These are phyloP conservation scores for Paxillus involutus DNA, from an alignment of 768 basidiomycete genomes.

Conservation along the genomic window DNA sequence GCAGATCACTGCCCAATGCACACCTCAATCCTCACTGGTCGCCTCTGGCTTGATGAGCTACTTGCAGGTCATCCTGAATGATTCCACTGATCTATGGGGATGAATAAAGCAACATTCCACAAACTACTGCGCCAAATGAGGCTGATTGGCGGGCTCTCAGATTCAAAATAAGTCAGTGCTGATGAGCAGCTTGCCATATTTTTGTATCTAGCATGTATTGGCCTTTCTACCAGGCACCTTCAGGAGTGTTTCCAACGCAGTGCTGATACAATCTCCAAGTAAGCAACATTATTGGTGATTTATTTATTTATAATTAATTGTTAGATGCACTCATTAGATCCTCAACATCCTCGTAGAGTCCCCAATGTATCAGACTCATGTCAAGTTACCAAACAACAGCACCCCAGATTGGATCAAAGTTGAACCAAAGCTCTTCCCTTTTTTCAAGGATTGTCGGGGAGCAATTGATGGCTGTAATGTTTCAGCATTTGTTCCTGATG, in stretches of 20 bases:
- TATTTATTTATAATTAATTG: too few species aligned
- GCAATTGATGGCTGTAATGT: not conserved
- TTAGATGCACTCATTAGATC: too few species aligned
- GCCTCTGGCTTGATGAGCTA: conserved; percentile 14
- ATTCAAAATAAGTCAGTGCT: not conserved
- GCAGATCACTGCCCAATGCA: not conserved
- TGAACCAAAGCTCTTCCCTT: not conserved
- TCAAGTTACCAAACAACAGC: not conserved
- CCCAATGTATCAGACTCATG: not conserved
- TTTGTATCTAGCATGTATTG: not conserved
- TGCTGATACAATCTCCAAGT: not conserved
- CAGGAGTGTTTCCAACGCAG: not conserved
- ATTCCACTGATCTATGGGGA: not conserved
- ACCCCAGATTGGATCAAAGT: not conserved
- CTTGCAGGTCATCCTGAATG: not conserved
- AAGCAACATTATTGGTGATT: not conserved
- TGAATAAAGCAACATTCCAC: conserved; percentile 11
- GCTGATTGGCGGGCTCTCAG: not conserved
- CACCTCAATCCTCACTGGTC: conserved; percentile 20
- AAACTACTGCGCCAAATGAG: conserved; percentile 1
- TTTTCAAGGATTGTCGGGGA: not conserved
- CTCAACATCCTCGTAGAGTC: not conserved
- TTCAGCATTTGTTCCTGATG: not conserved
- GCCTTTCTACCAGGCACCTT: not conserved
- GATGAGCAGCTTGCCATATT: conserved; percentile 2